phyloP scores from a whole-genome alignment of 495 filamentous ascomycete species.

The Clohesyomyces aquaticus region DNA sequence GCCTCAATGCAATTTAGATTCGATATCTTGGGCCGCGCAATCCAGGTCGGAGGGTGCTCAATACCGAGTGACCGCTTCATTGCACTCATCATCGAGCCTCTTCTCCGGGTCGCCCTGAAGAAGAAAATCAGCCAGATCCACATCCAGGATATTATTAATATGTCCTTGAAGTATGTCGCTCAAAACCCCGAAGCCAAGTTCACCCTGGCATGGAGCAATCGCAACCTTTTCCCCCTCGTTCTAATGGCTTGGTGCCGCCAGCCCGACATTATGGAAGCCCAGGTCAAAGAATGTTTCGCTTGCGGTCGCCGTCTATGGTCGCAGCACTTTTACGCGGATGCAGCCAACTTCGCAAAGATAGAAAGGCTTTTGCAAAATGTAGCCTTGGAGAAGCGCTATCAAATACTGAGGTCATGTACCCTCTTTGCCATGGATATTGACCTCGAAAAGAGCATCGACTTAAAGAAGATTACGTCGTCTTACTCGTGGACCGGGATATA shows the following conservation, averaged over 20 bases:
- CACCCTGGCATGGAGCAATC: background rate
- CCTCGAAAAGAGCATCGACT: slow-evolving; percentile 30
- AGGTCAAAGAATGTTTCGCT: background rate
- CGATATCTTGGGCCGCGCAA: slow-evolving; percentile 8
- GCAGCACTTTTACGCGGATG: background rate
- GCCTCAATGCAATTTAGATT: slow-evolving; percentile 35
- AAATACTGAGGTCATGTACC: background rate
- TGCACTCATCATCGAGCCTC: slow-evolving; percentile 11
- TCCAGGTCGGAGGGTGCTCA: background rate
- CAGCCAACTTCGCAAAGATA: slow-evolving; percentile 9
- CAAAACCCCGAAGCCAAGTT: background rate
- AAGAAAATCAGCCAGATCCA: slow-evolving; percentile 18
- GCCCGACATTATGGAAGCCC: slow-evolving; percentile 15
- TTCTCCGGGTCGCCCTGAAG: slow-evolving; percentile 12
- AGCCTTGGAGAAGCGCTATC: background rate
- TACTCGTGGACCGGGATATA: background rate
- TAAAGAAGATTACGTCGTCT: background rate
- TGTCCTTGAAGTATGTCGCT: slow-evolving; percentile 15
- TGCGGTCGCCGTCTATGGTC: background rate
- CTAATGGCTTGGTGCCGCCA: slow-evolving; percentile 20
- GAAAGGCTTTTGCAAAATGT: background rate
- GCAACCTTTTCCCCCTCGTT: slow-evolving; percentile 11
- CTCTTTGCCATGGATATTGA: slow-evolving; percentile 13
- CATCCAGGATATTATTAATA: slow-evolving; percentile 22
- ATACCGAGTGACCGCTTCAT: slow-evolving; percentile 6